A percentile compares a stretch with the other conserved stretches of the same genome.
Conservation (phyloP, 2,329 filamentous ascomycete species). For the Kalmusia sp. region DNA sequence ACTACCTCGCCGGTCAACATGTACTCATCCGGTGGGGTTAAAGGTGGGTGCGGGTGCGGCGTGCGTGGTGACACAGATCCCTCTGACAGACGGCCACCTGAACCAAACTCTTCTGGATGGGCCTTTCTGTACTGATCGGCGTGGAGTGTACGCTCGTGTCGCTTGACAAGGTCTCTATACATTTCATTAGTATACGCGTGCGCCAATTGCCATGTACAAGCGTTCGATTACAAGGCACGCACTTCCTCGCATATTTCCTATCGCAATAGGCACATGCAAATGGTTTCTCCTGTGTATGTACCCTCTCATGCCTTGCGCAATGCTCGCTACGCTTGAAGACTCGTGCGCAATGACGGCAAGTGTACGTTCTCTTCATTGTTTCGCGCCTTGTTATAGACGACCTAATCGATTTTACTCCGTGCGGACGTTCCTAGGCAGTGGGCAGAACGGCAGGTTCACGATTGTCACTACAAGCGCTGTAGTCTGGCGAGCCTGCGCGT, state of each 20-base stretch:
- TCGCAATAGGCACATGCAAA: conserved; percentile 44
- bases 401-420: not conserved
- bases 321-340: conserved; percentile 46
- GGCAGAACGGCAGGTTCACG: not conserved
- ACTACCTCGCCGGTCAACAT: not conserved
- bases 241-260: conserved; percentile 44
- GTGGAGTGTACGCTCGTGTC: conserved; percentile 44
- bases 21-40: conserved; percentile 8
- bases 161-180: conserved; percentile 44
- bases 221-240: conserved; percentile 8
- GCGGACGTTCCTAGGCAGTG: not conserved
- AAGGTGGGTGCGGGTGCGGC: conserved; percentile 1
- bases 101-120: conserved; percentile 19
- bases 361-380: conserved; percentile 8
- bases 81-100: not conserved
- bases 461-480: not conserved
- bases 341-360: conserved; percentile 30
- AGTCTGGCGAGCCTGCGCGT: not conserved
- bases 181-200: conserved; percentile 5
- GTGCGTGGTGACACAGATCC: not conserved
- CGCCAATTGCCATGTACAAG: not conserved
- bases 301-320: conserved; percentile 44
- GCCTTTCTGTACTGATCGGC: conserved; percentile 29
- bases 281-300: conserved; percentile 43
- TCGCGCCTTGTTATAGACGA: not conserved